A percentile compares a stretch with the other conserved stretches of the same genome.
These are phyloP conservation scores for Exophiala viscosa DNA, from an alignment of 2,329 filamentous ascomycete genomes.

Conservation along the genomic window DNA sequence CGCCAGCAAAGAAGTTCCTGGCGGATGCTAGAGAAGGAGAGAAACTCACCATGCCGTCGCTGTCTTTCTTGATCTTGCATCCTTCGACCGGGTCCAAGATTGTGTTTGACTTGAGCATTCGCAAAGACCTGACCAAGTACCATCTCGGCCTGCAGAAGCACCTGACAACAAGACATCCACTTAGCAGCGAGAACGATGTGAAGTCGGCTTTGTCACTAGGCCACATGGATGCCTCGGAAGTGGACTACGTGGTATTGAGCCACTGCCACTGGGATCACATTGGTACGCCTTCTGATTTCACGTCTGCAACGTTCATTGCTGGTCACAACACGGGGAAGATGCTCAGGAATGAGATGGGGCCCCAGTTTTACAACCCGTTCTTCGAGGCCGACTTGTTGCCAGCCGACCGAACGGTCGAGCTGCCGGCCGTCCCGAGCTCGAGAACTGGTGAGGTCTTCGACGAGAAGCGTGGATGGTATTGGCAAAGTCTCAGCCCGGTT, in stretches of 20 bases:
- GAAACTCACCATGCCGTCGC: conserved; percentile 29
- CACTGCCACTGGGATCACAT: conserved; percentile 59
- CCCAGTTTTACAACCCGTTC: conserved; percentile 37
- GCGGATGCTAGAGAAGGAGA: conserved; percentile 7
- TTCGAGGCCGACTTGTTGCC: conserved; percentile 28
- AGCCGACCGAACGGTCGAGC: conserved; percentile 23
- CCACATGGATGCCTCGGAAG: conserved; percentile 31
- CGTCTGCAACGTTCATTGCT: conserved; percentile 47
- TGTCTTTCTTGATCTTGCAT: conserved; percentile 32
- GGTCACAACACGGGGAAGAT: conserved; percentile 46
- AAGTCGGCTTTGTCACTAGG: conserved; percentile 38
- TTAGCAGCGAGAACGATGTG: conserved; percentile 44
- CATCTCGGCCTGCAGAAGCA: conserved; percentile 43
- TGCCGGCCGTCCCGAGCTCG: conserved; percentile 27
- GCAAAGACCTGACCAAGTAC: conserved; percentile 44
- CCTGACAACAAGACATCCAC: conserved; percentile 45
- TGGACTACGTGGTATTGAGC: conserved; percentile 46
- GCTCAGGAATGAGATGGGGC: conserved; percentile 42
- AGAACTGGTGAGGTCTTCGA: conserved; percentile 37
- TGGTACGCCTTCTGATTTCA: conserved; percentile 52
- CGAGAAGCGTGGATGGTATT: conserved; percentile 31
- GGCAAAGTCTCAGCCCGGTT: conserved; percentile 44
- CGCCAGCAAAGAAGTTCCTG: conserved; percentile 8
- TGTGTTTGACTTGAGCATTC: conserved; percentile 54
- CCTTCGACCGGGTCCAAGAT: conserved; percentile 30